These are phyloP conservation scores for Phtheirospermum japonicum DNA, from an alignment of 257 asterid genomes.

Conservation along the genomic window DNA sequence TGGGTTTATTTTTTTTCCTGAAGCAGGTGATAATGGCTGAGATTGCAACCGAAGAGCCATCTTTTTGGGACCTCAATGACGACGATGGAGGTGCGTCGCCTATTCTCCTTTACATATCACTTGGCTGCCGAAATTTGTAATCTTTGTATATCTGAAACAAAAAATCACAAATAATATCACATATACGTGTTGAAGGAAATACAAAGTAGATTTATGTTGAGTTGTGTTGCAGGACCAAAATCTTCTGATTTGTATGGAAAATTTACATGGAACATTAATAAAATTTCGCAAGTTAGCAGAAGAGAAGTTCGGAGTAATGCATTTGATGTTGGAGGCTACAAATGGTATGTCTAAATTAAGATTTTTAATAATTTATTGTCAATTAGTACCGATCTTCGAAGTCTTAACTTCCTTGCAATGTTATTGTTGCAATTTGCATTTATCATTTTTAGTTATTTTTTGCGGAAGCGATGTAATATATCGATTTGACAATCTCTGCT, in stretches of 20 bases:
- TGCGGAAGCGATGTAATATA: slow-evolving; percentile 23
- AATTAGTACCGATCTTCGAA: not conserved
- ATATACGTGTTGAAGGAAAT: not conserved
- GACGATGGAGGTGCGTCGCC: slow-evolving; percentile 50
- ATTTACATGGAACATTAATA: slow-evolving; percentile 55
- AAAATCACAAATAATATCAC: too few relatives aligned
- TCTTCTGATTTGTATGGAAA: slow-evolving; percentile 55
- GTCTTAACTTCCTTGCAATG: not conserved
- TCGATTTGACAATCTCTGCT: slow-evolving; percentile 42
- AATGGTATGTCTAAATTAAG: slow-evolving; percentile 37
- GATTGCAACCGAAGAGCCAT: slow-evolving; percentile 39
- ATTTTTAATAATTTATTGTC: not conserved
- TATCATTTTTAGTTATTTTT: too few relatives aligned
- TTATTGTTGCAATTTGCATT: slow-evolving; percentile 61
- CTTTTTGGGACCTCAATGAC: slow-evolving; percentile 68
- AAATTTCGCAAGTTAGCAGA: slow-evolving; percentile 51
- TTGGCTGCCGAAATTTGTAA: not conserved
- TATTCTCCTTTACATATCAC: not conserved
- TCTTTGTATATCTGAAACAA: not conserved
- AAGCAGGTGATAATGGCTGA: slow-evolving; percentile 41
- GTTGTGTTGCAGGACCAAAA: slow-evolving; percentile 42
- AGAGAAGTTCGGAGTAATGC: slow-evolving; percentile 56
- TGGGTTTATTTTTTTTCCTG: too few relatives aligned
- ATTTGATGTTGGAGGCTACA: slow-evolving; percentile 64
- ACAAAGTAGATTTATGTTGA: too few relatives aligned